phyloP scores from a whole-genome alignment of 352 stramenopile genomes.

The Phytophthora litchii region DNA sequence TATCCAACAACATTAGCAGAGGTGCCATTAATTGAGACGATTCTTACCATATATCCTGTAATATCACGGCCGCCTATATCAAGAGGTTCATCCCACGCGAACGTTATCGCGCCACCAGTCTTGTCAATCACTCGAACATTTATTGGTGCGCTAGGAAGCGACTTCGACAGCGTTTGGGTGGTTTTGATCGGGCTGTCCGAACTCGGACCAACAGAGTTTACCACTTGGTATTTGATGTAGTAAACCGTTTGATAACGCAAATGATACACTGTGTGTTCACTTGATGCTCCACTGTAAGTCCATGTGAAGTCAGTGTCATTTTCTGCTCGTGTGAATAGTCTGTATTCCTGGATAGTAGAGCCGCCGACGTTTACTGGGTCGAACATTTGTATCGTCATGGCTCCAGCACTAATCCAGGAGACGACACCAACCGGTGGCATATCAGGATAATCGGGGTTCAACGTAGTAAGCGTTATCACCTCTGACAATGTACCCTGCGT shows the following conservation, averaged over 20 bases:
- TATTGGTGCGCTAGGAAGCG: slow-evolving; percentile 45
- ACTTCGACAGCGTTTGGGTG: slow-evolving; percentile 46
- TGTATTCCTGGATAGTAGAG: slow-evolving; percentile 47
- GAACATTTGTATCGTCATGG: slow-evolving; percentile 61
- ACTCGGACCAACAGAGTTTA: slow-evolving; percentile 56
- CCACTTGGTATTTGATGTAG: slow-evolving; percentile 53
- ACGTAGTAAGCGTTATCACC: slow-evolving; percentile 31
- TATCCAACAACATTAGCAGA: slow-evolving; percentile 41
- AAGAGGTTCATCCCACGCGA: slow-evolving; percentile 59
- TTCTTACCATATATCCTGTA: slow-evolving; percentile 50
- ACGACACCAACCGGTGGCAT: slow-evolving; percentile 39
- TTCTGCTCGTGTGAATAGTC: slow-evolving; percentile 40
- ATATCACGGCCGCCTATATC: slow-evolving; percentile 57
- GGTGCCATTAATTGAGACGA: slow-evolving; percentile 17
- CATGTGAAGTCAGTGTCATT: slow-evolving; percentile 27
- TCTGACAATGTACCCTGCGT: slow-evolving; percentile 39
- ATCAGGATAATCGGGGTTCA: slow-evolving; percentile 48
- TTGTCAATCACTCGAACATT: slow-evolving; percentile 29
- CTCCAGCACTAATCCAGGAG: slow-evolving; percentile 46
- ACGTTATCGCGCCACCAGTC: slow-evolving; percentile 48
- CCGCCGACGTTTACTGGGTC: slow-evolving; percentile 54
- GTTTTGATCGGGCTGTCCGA: slow-evolving; percentile 26
- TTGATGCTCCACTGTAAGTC: slow-evolving; percentile 32
- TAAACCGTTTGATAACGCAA: slow-evolving; percentile 43
- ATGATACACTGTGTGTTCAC: slow-evolving; percentile 39